Evolutionary conservation across 305 asterid genomes (phyloP), one percentile per base, ranked within the genome.

Genomic region (Rubia tinctorum): DNA sequence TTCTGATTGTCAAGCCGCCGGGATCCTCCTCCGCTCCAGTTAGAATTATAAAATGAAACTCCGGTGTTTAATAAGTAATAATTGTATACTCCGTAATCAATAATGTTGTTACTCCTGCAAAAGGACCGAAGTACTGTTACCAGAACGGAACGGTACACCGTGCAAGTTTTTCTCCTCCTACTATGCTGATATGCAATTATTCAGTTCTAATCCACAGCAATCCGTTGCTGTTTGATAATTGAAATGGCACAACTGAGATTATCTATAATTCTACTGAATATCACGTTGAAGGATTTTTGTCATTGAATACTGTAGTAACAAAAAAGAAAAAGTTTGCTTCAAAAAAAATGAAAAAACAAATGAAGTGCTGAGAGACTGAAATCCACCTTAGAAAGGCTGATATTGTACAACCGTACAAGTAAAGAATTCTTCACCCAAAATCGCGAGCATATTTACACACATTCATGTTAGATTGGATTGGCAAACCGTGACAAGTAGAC

Each of bases 1-100:
- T 89, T 39, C 85, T 88, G 11, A 82, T 89, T 12, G 80, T 86
- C 44, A 89, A 86, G 83, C 84, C 86, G 3, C 82, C 87, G 0
- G 27, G 69, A 30, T 1, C n/a, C n/a, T 30, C 34, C 34, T 30
- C 34, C 34, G 34, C 34, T 30, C 34, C 2, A 1, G 34, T 3
- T 30, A 30, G 39, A 34, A 3, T 34, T 3, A 34, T 34, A 34
- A 34, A 4, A 34, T 34, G 39, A 3, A 34, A 34, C 39, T 34
- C 39, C 5, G 3, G 0, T 34, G 39, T 27, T 27, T 27, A 27
- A 27, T 27, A 27, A 30, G 3, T 1, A 2, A 30, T 30, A n/a
- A n/a, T 1, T 2, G 2, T 1, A 2, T 30, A 2, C 37, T 30
- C 37, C 37, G 37, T 30, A 30, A 30, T 30, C 37, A 30, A 30